Evolutionary conservation across 495 filamentous ascomycete genomes (phyloP).

Genomic region (Cladorrhinum samala): DNA sequence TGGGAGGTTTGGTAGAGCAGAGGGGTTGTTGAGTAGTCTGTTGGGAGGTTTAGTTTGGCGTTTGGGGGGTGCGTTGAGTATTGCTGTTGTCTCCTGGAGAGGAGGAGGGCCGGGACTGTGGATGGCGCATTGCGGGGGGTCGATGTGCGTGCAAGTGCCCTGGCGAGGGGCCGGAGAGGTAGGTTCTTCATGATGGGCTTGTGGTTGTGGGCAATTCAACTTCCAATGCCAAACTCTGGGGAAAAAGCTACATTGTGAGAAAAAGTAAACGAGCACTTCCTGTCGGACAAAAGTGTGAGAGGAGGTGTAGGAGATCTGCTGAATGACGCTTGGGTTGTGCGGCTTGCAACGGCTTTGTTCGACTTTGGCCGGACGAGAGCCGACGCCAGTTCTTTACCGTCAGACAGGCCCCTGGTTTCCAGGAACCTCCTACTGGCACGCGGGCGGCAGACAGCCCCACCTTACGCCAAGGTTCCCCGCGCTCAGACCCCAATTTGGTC

Average conservation of each 20-base stretch:
- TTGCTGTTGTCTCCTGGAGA: conserved; percentile 2
- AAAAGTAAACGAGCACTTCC: neutral
- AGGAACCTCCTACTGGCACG: too few relatives aligned
- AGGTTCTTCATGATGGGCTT: conserved; percentile 15
- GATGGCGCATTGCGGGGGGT: neutral
- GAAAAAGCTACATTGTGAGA: too few relatives aligned
- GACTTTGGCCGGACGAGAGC: neutral
- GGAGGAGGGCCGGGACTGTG: neutral
- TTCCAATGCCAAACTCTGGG: neutral
- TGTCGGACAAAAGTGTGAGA: too few relatives aligned
- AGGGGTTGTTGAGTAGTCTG: conserved; percentile 79
- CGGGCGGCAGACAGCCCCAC: too few relatives aligned
- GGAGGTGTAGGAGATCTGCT: neutral
- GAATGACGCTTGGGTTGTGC: conserved; percentile 13
- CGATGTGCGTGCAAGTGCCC: conserved; percentile 9
- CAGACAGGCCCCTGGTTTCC: conserved; percentile 2
- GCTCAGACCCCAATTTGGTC: conserved; percentile 7
- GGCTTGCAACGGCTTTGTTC: conserved; percentile 30
- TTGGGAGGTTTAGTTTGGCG: conserved; percentile 70
- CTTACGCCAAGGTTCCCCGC: too few relatives aligned
- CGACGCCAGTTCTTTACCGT: neutral
- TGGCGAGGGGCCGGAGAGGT: conserved; percentile 12
- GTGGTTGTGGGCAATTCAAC: neutral
- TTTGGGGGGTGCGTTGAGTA: conserved; percentile 49
- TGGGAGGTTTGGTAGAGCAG: conserved; percentile 73